phyloP scores from a whole-genome alignment of 2,329 filamentous ascomycete species.

The Knoxdaviesia capensis region DNA sequence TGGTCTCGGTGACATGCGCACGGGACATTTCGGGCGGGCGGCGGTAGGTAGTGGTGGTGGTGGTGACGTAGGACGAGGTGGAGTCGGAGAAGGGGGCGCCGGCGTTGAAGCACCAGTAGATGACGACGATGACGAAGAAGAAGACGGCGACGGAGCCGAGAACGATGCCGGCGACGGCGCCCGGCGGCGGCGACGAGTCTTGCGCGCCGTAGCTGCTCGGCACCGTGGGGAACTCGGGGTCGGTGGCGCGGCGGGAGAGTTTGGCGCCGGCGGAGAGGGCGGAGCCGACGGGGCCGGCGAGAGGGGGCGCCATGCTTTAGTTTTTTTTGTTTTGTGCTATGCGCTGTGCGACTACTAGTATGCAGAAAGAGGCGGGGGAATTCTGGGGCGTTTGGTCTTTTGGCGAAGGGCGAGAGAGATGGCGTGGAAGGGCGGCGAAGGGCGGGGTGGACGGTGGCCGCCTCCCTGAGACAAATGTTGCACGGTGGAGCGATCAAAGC shows the following conservation, averaged over 20 bases:
- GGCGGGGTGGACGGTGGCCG: no score
- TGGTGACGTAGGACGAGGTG: constrained; percentile 7
- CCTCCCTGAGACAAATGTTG: no score
- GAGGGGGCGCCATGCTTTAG: background rate
- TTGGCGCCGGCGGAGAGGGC: no score
- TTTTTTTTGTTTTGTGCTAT: no score
- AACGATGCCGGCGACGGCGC: constrained; percentile 21
- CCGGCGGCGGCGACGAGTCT: constrained; percentile 20
- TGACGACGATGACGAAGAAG: constrained; percentile 28
- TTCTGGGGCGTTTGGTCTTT: no score
- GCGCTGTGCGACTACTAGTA: no score
- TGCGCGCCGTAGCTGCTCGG: constrained; percentile 15
- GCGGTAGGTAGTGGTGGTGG: constrained; percentile 8
- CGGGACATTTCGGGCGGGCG: constrained; percentile 2
- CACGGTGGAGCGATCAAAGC: no score
- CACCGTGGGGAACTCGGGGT: constrained; percentile 6
- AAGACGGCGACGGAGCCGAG: constrained; percentile 27
- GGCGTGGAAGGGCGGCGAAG: no score
- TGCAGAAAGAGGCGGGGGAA: no score
- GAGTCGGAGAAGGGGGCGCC: constrained; percentile 12
- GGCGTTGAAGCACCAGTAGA: constrained; percentile 27
- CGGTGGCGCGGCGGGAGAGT: constrained; percentile 3
- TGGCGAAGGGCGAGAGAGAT: no score
- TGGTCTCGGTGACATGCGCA: constrained; percentile 10
- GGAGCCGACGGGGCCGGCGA: constrained; percentile 1